Conservation (phyloP, 352 stramenopile species). For the Globisporangium heterothallicum region DNA sequence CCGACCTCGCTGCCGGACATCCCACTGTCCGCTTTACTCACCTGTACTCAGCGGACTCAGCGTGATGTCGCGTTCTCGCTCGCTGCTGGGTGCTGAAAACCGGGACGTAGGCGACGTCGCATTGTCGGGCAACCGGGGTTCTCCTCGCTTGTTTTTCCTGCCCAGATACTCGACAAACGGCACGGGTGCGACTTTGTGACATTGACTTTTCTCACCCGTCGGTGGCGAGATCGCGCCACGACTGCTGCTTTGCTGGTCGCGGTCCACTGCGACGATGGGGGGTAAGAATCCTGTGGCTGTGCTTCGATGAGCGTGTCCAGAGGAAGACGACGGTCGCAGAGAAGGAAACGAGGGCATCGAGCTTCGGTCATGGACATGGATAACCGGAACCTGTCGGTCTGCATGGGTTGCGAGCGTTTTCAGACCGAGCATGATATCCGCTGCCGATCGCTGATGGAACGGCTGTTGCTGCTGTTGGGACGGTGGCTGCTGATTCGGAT, state of each 20-base stretch:
- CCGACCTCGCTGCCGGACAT: too few species aligned
- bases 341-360: constrained; percentile 8
- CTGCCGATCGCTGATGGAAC: constrained; percentile 12
- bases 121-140: constrained; percentile 19
- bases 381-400: constrained; percentile 16
- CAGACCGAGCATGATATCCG: constrained; percentile 29
- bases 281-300: neutral
- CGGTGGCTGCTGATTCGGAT: constrained; percentile 5
- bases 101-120: constrained; percentile 33
- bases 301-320: neutral
- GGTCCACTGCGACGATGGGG: neutral
- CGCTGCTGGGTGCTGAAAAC: constrained; percentile 24
- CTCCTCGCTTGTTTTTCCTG: constrained; percentile 27
- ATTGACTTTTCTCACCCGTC: neutral
- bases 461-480: constrained; percentile 1
- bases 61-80: constrained; percentile 12
- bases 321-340: neutral
- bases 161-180: constrained; percentile 24
- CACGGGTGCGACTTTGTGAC: constrained; percentile 3
- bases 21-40: too few species aligned
- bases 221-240: neutral
- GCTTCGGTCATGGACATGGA: constrained; percentile 6
- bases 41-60: constrained; percentile 14
- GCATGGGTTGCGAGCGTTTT: constrained; percentile 26
- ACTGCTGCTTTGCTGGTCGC: neutral